phyloP scores from a whole-genome alignment of 192 early-diverging fungal genomes.

The Coemansia reversa region DNA sequence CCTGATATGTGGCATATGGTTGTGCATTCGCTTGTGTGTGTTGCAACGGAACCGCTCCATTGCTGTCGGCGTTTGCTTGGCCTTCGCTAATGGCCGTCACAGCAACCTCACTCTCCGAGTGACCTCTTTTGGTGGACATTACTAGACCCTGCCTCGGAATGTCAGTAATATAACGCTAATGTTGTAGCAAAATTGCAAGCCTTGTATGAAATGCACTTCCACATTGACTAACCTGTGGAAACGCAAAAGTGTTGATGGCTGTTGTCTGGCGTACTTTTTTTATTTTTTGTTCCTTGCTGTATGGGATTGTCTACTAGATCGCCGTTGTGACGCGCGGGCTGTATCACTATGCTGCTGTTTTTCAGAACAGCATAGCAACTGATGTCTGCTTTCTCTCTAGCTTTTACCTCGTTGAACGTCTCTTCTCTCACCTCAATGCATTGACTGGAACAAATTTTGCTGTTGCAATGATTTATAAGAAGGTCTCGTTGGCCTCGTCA shows the following conservation, averaged over 20 bases:
- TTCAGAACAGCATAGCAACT: too few relatives aligned
- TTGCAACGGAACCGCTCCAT: not conserved
- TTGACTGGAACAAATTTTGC: not conserved
- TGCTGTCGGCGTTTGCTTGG: not conserved
- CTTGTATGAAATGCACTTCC: too few relatives aligned
- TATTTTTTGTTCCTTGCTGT: too few relatives aligned
- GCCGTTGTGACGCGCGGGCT: too few relatives aligned
- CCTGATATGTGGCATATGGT: slow-evolving; percentile 39
- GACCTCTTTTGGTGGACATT: slow-evolving; percentile 21
- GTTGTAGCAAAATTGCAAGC: not conserved
- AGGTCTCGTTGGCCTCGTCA: slow-evolving; percentile 30
- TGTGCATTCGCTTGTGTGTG: not conserved
- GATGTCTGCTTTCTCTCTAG: too few relatives aligned
- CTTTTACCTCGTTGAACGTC: too few relatives aligned
- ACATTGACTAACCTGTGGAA: too few relatives aligned
- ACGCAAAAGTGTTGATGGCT: too few relatives aligned
- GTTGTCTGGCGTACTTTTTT: too few relatives aligned
- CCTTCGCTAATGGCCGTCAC: not conserved
- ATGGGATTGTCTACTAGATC: too few relatives aligned
- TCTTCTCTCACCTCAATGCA: too few relatives aligned
- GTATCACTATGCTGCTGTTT: too few relatives aligned
- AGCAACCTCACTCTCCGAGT: slow-evolving; percentile 12
- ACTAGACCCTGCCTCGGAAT: not conserved
- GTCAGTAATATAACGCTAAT: not conserved
- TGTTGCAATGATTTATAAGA: slow-evolving; percentile 25